phyloP scores from a whole-genome alignment of 768 basidiomycete genomes.

The Phylloporus sp. region DNA sequence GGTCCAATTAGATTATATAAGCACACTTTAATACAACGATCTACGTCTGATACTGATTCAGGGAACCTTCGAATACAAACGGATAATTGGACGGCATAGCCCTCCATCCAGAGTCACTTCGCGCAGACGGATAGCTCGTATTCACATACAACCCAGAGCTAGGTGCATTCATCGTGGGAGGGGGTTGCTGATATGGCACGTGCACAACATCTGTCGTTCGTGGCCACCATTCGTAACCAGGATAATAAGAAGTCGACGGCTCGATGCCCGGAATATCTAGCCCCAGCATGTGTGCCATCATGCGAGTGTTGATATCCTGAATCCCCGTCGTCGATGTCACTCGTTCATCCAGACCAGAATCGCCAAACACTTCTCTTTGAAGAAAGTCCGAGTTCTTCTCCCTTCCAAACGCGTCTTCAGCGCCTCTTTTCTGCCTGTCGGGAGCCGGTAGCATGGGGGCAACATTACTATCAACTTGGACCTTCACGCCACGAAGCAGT shows the following conservation, averaged over 20 bases:
- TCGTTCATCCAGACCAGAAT: conserved; percentile 21
- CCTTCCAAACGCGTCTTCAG: conserved; percentile 60
- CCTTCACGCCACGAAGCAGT: conserved; percentile 61
- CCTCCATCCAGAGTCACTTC: conserved; percentile 22
- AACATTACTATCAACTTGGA: conserved; percentile 43
- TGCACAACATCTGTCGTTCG: conserved; percentile 26
- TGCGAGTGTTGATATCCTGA: conserved; percentile 58
- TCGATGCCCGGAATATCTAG: conserved; percentile 59
- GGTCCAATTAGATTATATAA: conserved; percentile 33
- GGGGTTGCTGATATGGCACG: conserved; percentile 13
- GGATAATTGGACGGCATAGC: conserved; percentile 11
- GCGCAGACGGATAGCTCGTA: conserved; percentile 15
- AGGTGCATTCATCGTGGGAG: conserved; percentile 3
- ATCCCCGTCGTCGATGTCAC: conserved; percentile 37
- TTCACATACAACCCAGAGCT: conserved; percentile 8
- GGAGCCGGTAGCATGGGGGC: conserved; percentile 35
- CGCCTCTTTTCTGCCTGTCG: conserved; percentile 53
- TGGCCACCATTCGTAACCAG: conserved; percentile 68
- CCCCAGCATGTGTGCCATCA: conserved; percentile 73
- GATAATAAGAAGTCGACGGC: conserved; percentile 48
- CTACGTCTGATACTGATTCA: conserved; percentile 23
- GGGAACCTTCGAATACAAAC: conserved; percentile 18
- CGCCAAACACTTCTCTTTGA: conserved; percentile 39
- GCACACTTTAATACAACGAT: not conserved
- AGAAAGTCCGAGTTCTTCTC: conserved; percentile 47